These are phyloP conservation scores for Lecanicillium sp. DNA, from an alignment of 2,329 filamentous ascomycete species.

Conservation along the genomic window DNA sequence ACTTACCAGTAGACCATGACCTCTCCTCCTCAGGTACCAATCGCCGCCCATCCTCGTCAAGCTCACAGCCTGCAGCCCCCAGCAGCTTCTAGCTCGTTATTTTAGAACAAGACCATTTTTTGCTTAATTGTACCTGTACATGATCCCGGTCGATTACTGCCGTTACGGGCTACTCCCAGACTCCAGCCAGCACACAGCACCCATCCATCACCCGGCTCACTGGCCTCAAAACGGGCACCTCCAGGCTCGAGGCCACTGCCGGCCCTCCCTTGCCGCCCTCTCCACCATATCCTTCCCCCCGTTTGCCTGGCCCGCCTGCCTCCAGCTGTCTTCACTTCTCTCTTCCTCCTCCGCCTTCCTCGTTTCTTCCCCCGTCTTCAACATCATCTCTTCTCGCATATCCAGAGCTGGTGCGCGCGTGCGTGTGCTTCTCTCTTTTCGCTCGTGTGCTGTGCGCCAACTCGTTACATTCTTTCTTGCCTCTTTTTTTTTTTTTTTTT, in stretches of 20 bases:
- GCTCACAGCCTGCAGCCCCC: too few species aligned
- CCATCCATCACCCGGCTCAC: background rate
- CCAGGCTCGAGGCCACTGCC: background rate
- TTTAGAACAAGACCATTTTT: too few species aligned
- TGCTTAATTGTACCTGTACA: too few species aligned
- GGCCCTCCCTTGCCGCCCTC: background rate
- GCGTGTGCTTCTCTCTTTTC: conserved; percentile 10
- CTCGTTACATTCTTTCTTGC: conserved; percentile 8
- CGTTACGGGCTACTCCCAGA: too few species aligned
- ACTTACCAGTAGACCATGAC: too few species aligned
- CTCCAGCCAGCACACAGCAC: too few species aligned
- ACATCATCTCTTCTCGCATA: background rate
- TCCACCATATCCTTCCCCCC: conserved; percentile 7
- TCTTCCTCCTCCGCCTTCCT: conserved; percentile 1
- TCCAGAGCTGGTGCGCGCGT: conserved; percentile 13
- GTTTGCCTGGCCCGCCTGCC: conserved; percentile 3
- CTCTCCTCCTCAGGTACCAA: too few species aligned
- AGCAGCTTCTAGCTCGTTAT: too few species aligned
- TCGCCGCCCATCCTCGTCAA: too few species aligned
- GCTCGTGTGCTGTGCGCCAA: conserved; percentile 14
- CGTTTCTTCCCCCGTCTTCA: background rate
- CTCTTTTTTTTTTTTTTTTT: background rate
- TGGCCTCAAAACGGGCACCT: background rate
- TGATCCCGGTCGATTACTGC: too few species aligned
- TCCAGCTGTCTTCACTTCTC: background rate